phyloP scores from a whole-genome alignment of 495 filamentous ascomycete species.

The Articulospora tetracladia region DNA sequence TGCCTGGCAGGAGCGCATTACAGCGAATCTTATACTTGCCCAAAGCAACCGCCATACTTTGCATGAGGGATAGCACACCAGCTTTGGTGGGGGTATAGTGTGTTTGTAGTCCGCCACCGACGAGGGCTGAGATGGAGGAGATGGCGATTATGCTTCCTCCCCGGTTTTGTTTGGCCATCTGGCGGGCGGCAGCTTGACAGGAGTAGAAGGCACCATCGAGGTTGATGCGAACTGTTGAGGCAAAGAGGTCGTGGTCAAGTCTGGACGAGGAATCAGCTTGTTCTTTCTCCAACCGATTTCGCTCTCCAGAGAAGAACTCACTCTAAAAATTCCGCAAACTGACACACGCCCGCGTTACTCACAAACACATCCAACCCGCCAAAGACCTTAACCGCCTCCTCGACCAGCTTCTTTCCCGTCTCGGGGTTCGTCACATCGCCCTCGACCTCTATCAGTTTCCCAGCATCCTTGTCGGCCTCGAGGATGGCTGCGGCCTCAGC shows the following conservation, averaged over 20 bases:
- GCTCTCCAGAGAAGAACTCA: slow-evolving; percentile 34
- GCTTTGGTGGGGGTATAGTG: slow-evolving; percentile 95
- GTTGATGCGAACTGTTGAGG: slow-evolving; percentile 67
- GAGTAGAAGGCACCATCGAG: slow-evolving; percentile 84
- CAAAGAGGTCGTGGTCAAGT: slow-evolving; percentile 56
- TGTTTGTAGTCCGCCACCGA: slow-evolving; percentile 74
- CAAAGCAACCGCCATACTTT: slow-evolving; percentile 74
- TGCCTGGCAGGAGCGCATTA: slow-evolving; percentile 84
- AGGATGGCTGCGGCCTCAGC: slow-evolving; percentile 45
- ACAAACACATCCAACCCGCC: slow-evolving; percentile 73
- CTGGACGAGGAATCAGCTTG: slow-evolving; percentile 24
- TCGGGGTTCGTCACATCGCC: slow-evolving; percentile 66
- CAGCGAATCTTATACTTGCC: slow-evolving; percentile 75
- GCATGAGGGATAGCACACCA: slow-evolving; percentile 78
- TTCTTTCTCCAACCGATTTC: not conserved
- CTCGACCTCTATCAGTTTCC: slow-evolving; percentile 51
- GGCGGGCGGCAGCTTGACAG: slow-evolving; percentile 74
- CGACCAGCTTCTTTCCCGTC: slow-evolving; percentile 56
- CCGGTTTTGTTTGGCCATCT: slow-evolving; percentile 64
- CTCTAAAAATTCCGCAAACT: slow-evolving; percentile 79
- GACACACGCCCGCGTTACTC: slow-evolving; percentile 82
- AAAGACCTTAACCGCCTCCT: slow-evolving; percentile 53
- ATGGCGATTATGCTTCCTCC: slow-evolving; percentile 84
- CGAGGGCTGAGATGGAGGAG: slow-evolving; percentile 77
- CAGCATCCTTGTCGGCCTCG: slow-evolving; percentile 29